These are phyloP conservation scores for Colletotrichum sp. DNA, from an alignment of 2,329 filamentous ascomycete species.

Conservation along the genomic window DNA sequence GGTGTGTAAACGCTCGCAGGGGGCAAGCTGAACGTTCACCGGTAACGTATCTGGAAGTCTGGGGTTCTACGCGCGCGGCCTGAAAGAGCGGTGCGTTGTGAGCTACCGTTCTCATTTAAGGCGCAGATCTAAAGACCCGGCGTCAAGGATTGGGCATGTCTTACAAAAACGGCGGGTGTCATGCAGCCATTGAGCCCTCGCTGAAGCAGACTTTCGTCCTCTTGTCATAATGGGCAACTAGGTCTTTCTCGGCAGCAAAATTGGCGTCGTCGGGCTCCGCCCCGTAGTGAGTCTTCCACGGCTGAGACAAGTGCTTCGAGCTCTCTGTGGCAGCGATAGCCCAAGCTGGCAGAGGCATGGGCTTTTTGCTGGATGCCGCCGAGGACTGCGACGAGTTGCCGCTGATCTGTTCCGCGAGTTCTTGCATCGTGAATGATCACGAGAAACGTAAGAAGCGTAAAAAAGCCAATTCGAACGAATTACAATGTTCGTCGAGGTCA, in stretches of 20 bases:
- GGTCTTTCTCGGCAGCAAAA: rapidly evolving
- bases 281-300: neutral
- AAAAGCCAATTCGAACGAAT: too few relatives aligned
- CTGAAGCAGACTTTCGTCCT: neutral
- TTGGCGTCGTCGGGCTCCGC: neutral
- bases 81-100: neutral
- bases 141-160: neutral
- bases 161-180: neutral
- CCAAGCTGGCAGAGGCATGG: neutral
- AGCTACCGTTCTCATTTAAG: neutral
- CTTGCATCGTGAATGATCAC: neutral
- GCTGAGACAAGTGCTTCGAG: neutral
- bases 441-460: neutral
- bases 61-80: rapidly evolving
- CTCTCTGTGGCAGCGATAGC: neutral
- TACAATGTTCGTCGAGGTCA: too few relatives aligned
- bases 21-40: too few relatives aligned
- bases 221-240: neutral
- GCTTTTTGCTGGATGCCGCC: neutral
- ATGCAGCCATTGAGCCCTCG: neutral
- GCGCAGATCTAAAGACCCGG: neutral
- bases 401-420: neutral
- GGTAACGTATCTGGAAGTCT: neutral
- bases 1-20: too few relatives aligned
- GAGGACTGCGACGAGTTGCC: neutral